Base-by-base conservation (phyloP, 495 filamentous ascomycete species). In the Penicillium cinerascens region DNA sequence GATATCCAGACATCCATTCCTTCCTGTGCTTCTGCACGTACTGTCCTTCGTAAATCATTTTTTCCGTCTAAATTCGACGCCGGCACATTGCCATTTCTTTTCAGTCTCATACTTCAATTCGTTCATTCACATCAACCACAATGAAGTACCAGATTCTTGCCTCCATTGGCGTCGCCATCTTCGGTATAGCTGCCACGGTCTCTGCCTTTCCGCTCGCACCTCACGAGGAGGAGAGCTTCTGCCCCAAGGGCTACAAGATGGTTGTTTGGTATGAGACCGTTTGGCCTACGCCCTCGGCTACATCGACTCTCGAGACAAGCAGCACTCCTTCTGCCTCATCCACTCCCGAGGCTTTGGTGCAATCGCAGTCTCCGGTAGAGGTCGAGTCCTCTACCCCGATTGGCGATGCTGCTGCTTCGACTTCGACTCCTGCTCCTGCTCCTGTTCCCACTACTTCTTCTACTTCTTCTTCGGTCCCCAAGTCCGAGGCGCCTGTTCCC, bases 1-100 rank as follows among this genome's bases (percentile, higher is more conserved):
- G 56, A 63, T 25, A 63, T 66, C 60, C 61, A 65, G 63, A 56
- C 66, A 63, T 70, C 64, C 70, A 57, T 70, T 71, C 67, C 38
- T 73, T 55, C 25, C 38, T 17, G 21, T 40, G 25, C 13, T 29
- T 42, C 22, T 35, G 49, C 37, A 23, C 33, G 39, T 42, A n/a
- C 37, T 20, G n/a, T 41, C 39, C 40, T 51, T 47, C 27, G 26
- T 44, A 38, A 23, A 50, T 58, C 37, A 27, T 36, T 44, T 26
- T 36, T 10, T 43, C 18, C 20, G 36, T 33, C 11, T 10, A 33
- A 33, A 13, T 13, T 33, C 29, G 29, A 33, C 29, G 26, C 26
- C 26, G 7, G 7, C 26, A 10, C 8, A 13, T 13, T 33, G 29
- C 8, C 29, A 13, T 3, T 13, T 13, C 13, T 33, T 13, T 33